Conservation (phyloP, 805 yeast genomes). For the Candida pseudoglaebosa region DNA sequence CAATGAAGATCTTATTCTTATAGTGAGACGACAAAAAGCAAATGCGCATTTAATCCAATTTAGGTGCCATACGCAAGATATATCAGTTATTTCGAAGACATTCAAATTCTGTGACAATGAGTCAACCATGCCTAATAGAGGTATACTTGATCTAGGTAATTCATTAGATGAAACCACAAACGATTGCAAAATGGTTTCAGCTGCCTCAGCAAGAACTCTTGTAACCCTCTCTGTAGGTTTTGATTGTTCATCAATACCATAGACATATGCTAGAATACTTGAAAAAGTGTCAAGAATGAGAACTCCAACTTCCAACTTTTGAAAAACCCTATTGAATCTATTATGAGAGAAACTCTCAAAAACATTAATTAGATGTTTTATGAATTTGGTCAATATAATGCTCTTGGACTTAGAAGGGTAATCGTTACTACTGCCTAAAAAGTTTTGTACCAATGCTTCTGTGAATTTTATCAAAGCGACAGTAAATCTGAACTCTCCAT, state of each 20-base stretch:
- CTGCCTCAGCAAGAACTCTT: slow-evolving; percentile 47
- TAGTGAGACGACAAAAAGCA: slow-evolving; percentile 52
- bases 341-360: slow-evolving; percentile 74
- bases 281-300: slow-evolving; percentile 52
- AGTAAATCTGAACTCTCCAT: slow-evolving; percentile 65
- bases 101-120: slow-evolving; percentile 35
- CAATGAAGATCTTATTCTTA: slow-evolving; percentile 52
- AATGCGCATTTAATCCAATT: slow-evolving; percentile 51
- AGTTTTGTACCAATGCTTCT: slow-evolving; percentile 48
- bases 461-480: slow-evolving; percentile 54
- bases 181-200: slow-evolving; percentile 47
- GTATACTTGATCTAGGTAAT: slow-evolving; percentile 50
- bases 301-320: slow-evolving; percentile 60
- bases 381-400: slow-evolving; percentile 51
- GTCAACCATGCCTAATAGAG: slow-evolving; percentile 50
- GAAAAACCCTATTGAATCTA: slow-evolving; percentile 54
- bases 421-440: slow-evolving; percentile 23
- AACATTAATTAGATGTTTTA: slow-evolving; percentile 55
- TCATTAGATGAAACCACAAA: slow-evolving; percentile 53
- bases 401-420: slow-evolving; percentile 38
- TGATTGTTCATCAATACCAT: slow-evolving; percentile 46
- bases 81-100: slow-evolving; percentile 38
- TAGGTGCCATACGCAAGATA: slow-evolving; percentile 44
- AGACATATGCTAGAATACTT: slow-evolving; percentile 48
- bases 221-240: slow-evolving; percentile 39